Base-by-base conservation (phyloP, 2,329 filamentous ascomycete species). In the Neodidymelliopsis sp. region DNA sequence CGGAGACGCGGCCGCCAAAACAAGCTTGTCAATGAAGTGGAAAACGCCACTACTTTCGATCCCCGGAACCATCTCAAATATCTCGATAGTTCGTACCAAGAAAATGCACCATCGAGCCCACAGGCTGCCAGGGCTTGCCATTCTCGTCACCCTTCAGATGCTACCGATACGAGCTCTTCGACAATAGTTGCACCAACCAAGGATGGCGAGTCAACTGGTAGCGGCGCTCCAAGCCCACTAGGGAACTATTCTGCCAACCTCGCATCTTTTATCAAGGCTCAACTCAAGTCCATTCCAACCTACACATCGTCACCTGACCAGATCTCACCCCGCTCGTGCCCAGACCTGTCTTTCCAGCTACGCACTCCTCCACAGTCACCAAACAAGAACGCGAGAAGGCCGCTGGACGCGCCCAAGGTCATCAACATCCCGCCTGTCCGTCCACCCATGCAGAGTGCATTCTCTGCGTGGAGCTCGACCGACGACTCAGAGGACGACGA, bases 391-490 rank as follows among this genome's bases (percentile, higher is more conserved):
- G 37, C 46, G 23, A 49, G 55, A 34, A 60, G 61, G 18, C 58
- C 54, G 4, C 16, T 45, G 6, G 66, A 65, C 2, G 57, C 56
- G 28, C 67, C 63, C 5, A 49, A 52, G n/a, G 19, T 59, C 13
- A 66, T 71, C 9, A 53, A 59, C 11, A 71, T 71, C 7, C 69
- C 69, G 7, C 60, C 63, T 7, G 42, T 71, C 5, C 61, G 66
- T 20, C 67, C 70, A 23, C 70, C 70, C 2, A 44, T 69, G 42
- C 58, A 55, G 35, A 73, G 70, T 38, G 60, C 63, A 8, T 73
- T 73, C 41, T 73, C 70, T 10, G 69, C 60, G 1, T 73, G 70
- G 70, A 73, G 70, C 49, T 71, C 70, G 3, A 64, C 69, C 1
- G 69, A 70, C 31, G 70, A 71, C 11, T 65, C 65, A 15, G 69